phyloP scores from a whole-genome alignment of 441 rosid species.

The Populus hybrid region DNA sequence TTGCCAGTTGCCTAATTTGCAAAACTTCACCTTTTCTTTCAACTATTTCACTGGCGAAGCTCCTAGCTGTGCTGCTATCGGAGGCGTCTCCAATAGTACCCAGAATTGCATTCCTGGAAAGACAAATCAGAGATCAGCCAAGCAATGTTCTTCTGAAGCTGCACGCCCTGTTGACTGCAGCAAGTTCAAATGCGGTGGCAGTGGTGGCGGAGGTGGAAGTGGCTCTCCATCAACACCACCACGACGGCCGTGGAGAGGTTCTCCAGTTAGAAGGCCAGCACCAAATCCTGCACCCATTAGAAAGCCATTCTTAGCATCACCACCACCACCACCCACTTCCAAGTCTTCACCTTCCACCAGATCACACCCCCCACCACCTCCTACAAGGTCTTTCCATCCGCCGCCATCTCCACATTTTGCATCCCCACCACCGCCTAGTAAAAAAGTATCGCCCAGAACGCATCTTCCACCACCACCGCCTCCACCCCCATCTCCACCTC shows the following conservation, averaged over 20 bases:
- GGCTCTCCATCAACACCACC: background rate
- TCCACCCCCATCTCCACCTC: slow-evolving; percentile 24
- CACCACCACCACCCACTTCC: slow-evolving; percentile 37
- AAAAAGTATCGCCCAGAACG: slow-evolving; percentile 40
- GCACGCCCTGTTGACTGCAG: slow-evolving; percentile 66
- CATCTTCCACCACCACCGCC: slow-evolving; percentile 45
- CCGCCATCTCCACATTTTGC: slow-evolving; percentile 33
- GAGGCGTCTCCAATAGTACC: slow-evolving; percentile 37
- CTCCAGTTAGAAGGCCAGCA: slow-evolving; percentile 24
- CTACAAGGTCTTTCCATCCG: slow-evolving; percentile 25
- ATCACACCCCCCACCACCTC: slow-evolving; percentile 58
- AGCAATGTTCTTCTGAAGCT: slow-evolving; percentile 45
- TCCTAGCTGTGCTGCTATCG: slow-evolving; percentile 37
- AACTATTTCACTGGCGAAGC: slow-evolving; percentile 68
- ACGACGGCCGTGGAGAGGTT: slow-evolving; percentile 11
- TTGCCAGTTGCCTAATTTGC: slow-evolving; percentile 53
- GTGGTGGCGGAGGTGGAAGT: slow-evolving; percentile 22
- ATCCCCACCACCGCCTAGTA: slow-evolving; percentile 39
- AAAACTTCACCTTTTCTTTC: slow-evolving; percentile 52
- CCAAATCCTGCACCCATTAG: slow-evolving; percentile 16
- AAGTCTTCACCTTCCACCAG: slow-evolving; percentile 34
- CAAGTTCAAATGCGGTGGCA: slow-evolving; percentile 42
- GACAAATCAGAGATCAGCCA: slow-evolving; percentile 38
- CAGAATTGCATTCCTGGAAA: slow-evolving; percentile 56
- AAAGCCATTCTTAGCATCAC: slow-evolving; percentile 3